These are phyloP conservation scores for Metarhizium robertsii DNA, from an alignment of 2,329 filamentous ascomycete genomes.

Conservation along the genomic window DNA sequence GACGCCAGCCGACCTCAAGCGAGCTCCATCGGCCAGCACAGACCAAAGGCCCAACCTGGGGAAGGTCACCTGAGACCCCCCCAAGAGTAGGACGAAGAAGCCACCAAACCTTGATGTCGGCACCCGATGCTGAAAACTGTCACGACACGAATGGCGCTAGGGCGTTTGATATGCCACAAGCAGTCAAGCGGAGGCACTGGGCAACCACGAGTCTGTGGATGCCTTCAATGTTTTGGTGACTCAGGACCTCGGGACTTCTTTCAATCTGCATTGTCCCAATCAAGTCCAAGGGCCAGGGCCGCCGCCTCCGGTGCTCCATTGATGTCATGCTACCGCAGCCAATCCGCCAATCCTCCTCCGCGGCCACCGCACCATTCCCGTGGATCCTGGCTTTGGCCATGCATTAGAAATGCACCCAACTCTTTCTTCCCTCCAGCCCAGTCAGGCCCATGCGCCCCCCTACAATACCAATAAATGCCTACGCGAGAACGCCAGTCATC, in stretches of 20 bases:
- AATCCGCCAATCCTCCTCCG: background rate
- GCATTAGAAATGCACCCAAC: background rate
- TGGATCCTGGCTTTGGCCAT: background rate
- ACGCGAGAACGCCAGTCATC: background rate
- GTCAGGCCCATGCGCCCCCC: background rate
- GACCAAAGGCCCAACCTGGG: too few relatives aligned
- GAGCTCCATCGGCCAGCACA: background rate
- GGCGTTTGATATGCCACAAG: background rate
- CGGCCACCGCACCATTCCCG: background rate
- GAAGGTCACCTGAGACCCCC: constrained; percentile 2
- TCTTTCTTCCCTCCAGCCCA: background rate
- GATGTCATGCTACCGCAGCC: background rate
- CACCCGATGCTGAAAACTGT: background rate
- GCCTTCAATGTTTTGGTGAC: too few relatives aligned
- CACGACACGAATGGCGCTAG: background rate
- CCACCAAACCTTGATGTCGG: background rate
- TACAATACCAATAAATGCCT: too few relatives aligned
- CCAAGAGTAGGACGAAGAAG: background rate
- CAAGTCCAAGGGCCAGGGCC: too few relatives aligned
- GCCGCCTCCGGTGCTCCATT: too few relatives aligned
- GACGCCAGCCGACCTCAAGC: background rate
- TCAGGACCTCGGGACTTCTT: too few relatives aligned
- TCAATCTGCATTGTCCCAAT: too few relatives aligned
- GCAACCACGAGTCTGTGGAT: too few relatives aligned
- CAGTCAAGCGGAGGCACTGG: too few relatives aligned